These are phyloP conservation scores for Rugosomyces carneus DNA, from an alignment of 1,284 basidiomycete genomes.

Conservation along the genomic window DNA sequence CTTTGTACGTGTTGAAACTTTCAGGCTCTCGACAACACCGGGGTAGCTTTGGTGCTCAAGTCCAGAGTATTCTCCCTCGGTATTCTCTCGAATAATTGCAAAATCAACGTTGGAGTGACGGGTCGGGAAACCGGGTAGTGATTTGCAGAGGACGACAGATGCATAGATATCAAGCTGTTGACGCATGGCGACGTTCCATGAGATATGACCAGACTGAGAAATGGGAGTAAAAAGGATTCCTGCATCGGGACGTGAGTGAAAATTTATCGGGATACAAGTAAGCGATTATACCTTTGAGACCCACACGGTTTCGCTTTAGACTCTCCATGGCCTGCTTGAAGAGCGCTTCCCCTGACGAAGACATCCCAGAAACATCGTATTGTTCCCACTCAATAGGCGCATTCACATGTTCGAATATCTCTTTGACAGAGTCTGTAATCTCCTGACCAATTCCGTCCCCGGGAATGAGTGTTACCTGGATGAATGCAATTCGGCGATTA, in stretches of 20 bases:
- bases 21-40: constrained; percentile 97
- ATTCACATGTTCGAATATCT: constrained; percentile 96
- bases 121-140: constrained; percentile 94
- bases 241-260: constrained; percentile 26
- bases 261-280: not conserved
- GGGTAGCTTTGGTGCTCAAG: constrained; percentile 98
- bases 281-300: constrained; percentile 81
- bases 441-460: constrained; percentile 97
- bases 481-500: constrained; percentile 19
- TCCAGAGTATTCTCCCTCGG: constrained; percentile 99
- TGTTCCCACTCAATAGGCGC: constrained; percentile 99
- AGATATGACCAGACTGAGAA: constrained; percentile 94
- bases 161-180: constrained; percentile 99
- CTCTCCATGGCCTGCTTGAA: constrained; percentile 98
- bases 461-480: constrained; percentile 87
- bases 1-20: constrained; percentile 94
- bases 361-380: constrained; percentile 96
- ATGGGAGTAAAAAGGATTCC: constrained; percentile 99
- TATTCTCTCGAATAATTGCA: constrained; percentile 99
- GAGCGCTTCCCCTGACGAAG: constrained; percentile 87
- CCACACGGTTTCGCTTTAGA: constrained; percentile 94
- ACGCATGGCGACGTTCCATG: constrained; percentile 99
- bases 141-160: constrained; percentile 97
- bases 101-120: constrained; percentile 97
- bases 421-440: constrained; percentile 98